Conservation (phyloP, 2,329 filamentous ascomycete species). For the Colletotrichum sp. region DNA sequence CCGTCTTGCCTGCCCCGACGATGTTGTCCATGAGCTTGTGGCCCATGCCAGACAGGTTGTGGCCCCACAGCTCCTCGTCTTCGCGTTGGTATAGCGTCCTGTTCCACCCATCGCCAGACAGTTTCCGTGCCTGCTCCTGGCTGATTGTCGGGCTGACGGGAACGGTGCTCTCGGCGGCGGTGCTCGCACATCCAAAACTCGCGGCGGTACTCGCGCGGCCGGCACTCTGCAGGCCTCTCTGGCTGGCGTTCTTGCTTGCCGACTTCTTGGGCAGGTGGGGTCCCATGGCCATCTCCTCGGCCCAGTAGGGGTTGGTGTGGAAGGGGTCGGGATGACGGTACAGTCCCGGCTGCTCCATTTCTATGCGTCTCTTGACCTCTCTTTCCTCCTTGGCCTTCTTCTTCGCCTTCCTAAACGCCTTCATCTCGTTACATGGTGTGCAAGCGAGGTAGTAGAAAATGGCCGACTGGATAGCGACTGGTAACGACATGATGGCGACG, state of each 20-base stretch:
- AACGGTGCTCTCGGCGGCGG: constrained; percentile 38
- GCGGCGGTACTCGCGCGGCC: constrained; percentile 57
- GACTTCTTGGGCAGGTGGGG: constrained; percentile 73
- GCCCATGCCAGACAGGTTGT: constrained; percentile 57
- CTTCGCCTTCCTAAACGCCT: constrained; percentile 71
- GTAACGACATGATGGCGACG: constrained; percentile 48
- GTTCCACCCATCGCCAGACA: constrained; percentile 70
- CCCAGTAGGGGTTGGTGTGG: constrained; percentile 88
- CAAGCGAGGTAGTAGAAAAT: constrained; percentile 81
- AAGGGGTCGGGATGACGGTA: constrained; percentile 85
- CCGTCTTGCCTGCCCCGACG: constrained; percentile 61
- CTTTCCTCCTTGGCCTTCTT: constrained; percentile 72
- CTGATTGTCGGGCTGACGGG: constrained; percentile 46
- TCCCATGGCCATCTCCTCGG: constrained; percentile 83
- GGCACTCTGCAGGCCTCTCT: constrained; percentile 56
- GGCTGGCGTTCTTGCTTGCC: constrained; percentile 60
- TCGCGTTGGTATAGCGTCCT: constrained; percentile 81
- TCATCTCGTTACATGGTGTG: constrained; percentile 76
- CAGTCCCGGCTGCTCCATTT: constrained; percentile 71
- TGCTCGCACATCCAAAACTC: constrained; percentile 40
- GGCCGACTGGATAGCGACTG: constrained; percentile 72
- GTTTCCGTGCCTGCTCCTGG: constrained; percentile 50
- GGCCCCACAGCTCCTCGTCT: constrained; percentile 86
- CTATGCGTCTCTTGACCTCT: constrained; percentile 66
- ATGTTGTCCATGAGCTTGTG: constrained; percentile 63